Evolutionary conservation across 1,284 basidiomycete genomes (phyloP).

Genomic region (Athelia sp.): DNA sequence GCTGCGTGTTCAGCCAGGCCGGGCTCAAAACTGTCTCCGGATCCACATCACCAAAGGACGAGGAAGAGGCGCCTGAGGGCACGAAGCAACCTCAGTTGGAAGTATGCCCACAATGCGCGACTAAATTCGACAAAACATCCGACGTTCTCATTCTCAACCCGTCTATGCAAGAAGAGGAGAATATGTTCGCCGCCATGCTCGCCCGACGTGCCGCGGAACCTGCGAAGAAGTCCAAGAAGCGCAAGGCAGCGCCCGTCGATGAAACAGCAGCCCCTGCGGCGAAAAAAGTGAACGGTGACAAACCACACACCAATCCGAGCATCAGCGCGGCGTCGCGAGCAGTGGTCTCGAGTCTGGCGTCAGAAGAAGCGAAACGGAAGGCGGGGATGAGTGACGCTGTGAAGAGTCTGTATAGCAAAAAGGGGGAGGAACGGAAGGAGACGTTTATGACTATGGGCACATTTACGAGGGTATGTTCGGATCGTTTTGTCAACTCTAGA

Average conservation of each 20-base stretch:
- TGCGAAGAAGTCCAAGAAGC: constrained; percentile 63
- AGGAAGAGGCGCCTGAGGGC: constrained; percentile 24
- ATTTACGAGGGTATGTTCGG: constrained; percentile 66
- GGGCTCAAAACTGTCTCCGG: constrained; percentile 61
- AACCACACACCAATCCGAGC: constrained; percentile 40
- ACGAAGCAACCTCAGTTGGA: constrained; percentile 34
- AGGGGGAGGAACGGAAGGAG: constrained; percentile 55
- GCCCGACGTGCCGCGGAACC: constrained; percentile 50
- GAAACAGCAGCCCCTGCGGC: constrained; percentile 19
- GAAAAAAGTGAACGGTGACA: constrained; percentile 27
- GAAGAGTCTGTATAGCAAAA: constrained; percentile 61
- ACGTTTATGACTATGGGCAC: constrained; percentile 82
- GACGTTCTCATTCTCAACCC: constrained; percentile 66
- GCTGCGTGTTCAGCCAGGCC: constrained; percentile 82
- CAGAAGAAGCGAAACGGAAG: constrained; percentile 73
- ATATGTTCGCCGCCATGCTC: constrained; percentile 50
- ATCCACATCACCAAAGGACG: constrained; percentile 29
- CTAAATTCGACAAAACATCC: constrained; percentile 52
- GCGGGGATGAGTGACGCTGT: constrained; percentile 72
- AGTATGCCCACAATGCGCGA: constrained; percentile 70
- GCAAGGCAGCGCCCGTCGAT: constrained; percentile 40
- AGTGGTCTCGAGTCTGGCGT: constrained; percentile 57
- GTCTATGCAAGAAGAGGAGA: constrained; percentile 48
- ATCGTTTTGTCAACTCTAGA: constrained; percentile 50
- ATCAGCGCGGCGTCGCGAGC: constrained; percentile 56